A percentile compares a stretch with the other conserved stretches of the same genome.
These are phyloP conservation scores for Calonectria pauciramosa DNA, from an alignment of 2,329 filamentous ascomycete genomes.

Conservation along the genomic window DNA sequence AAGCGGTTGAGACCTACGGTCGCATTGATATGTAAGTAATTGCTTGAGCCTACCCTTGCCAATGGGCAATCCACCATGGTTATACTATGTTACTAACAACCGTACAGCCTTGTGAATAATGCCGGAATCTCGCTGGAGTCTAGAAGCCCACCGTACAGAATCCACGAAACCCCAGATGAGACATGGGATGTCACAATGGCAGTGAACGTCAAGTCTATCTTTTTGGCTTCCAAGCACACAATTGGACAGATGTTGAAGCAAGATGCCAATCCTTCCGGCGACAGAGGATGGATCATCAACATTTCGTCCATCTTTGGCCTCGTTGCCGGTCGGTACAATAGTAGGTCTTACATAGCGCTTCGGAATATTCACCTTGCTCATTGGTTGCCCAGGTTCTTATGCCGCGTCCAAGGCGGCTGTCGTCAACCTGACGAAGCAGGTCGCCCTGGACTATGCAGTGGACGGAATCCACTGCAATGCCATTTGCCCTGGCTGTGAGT, in stretches of 20 bases:
- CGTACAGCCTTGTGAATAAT: constrained; percentile 51
- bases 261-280: constrained; percentile 51
- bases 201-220: constrained; percentile 55
- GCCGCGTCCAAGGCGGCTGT: constrained; percentile 65
- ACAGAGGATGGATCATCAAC: constrained; percentile 65
- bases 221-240: constrained; percentile 60
- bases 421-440: constrained; percentile 61
- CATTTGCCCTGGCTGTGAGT: constrained; percentile 63
- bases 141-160: constrained; percentile 49
- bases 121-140: constrained; percentile 59
- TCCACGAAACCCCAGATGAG: constrained; percentile 62
- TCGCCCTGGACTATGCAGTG: constrained; percentile 63
- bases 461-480: constrained; percentile 66
- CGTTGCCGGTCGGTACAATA: constrained; percentile 47
- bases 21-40: constrained; percentile 45
- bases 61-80: not conserved
- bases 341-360: constrained; percentile 33
- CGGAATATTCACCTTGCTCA: constrained; percentile 15
- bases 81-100: not conserved
- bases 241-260: constrained; percentile 65
- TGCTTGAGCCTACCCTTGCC: constrained; percentile 45
- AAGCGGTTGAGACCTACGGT: constrained; percentile 35
- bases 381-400: constrained; percentile 50
- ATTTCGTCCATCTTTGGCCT: constrained; percentile 59
- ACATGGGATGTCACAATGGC: constrained; percentile 59